Conservation (phyloP, 2,329 filamentous ascomycete species). For the Clathrospora elynae region DNA sequence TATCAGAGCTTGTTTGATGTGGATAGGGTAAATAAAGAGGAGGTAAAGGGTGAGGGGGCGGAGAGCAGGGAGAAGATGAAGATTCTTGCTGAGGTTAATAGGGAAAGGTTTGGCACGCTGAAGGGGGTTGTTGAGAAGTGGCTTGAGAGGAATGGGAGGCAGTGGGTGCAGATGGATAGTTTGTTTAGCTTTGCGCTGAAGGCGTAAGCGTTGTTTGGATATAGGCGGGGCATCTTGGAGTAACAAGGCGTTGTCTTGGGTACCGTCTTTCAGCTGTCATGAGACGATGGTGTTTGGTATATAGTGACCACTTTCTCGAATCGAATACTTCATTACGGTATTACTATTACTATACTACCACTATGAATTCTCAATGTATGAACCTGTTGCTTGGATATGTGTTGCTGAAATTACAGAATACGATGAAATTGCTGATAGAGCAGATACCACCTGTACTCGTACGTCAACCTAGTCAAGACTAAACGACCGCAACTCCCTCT, state of each 20-base stretch:
- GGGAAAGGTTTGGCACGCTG: conserved; percentile 74
- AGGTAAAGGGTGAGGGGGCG: conserved; percentile 60
- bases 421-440: conserved; percentile 1
- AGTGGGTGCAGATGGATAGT: conserved; percentile 93
- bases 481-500: conserved; percentile 18
- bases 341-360: conserved; percentile 3
- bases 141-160: conserved; percentile 84
- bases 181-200: conserved; percentile 70
- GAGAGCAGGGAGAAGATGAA: conserved; percentile 59
- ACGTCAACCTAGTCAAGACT: neutral
- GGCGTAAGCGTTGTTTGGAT: conserved; percentile 8
- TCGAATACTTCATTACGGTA: conserved; percentile 3
- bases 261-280: neutral
- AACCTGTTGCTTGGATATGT: conserved; percentile 19
- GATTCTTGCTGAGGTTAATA: conserved; percentile 81
- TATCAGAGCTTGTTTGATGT: conserved; percentile 85
- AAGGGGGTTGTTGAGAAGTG: conserved; percentile 80
- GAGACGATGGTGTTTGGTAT: conserved; percentile 7
- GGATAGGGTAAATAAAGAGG: conserved; percentile 70
- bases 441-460: neutral
- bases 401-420: conserved; percentile 13
- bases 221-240: neutral
- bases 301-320: conserved; percentile 7
- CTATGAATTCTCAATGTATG: no score
- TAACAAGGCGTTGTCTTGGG: neutral